Evolutionary conservation across 2,329 filamentous ascomycete genomes (phyloP).

Genomic region (Ascochyta lentis): DNA sequence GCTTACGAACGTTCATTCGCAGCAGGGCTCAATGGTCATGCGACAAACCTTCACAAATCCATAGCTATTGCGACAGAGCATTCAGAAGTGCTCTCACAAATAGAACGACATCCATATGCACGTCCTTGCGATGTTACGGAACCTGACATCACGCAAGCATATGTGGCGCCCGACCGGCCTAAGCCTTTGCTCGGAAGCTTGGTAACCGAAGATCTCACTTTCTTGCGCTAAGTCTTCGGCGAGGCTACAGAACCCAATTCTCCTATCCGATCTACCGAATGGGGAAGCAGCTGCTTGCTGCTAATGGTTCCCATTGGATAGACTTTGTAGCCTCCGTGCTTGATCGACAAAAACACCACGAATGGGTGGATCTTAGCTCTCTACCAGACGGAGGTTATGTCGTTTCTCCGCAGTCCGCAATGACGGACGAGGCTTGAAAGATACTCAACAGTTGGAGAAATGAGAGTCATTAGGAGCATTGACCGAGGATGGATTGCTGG

Average conservation of each 20-base stretch:
- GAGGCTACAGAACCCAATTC: constrained; percentile 5
- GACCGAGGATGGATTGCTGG: not conserved
- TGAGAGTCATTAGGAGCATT: not conserved
- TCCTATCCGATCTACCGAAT: not conserved
- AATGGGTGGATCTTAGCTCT: not conserved
- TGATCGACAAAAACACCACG: constrained; percentile 10
- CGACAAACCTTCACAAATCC: too few relatives aligned
- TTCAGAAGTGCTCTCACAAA: not conserved
- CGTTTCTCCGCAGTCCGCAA: not conserved
- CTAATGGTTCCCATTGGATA: not conserved
- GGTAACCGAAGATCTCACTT: constrained; percentile 1
- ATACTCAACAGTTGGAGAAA: not conserved
- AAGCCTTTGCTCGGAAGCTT: constrained; percentile 7
- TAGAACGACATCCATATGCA: not conserved
- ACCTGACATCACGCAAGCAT: constrained; percentile 6
- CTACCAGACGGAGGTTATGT: not conserved
- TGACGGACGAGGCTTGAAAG: constrained; percentile 1
- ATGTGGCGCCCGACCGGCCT: not conserved
- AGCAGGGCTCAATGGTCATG: too few relatives aligned
- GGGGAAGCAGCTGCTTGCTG: not conserved
- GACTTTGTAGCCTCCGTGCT: not conserved
- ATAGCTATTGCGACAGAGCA: too few relatives aligned
- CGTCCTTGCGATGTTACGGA: not conserved
- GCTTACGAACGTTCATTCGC: not conserved
- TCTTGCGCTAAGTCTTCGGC: not conserved